Percentiles rank a stretch among this genome's conserved stretches.
Conservation (phyloP, 1,284 basidiomycete species). For the Apiotrichum porosum region DNA sequence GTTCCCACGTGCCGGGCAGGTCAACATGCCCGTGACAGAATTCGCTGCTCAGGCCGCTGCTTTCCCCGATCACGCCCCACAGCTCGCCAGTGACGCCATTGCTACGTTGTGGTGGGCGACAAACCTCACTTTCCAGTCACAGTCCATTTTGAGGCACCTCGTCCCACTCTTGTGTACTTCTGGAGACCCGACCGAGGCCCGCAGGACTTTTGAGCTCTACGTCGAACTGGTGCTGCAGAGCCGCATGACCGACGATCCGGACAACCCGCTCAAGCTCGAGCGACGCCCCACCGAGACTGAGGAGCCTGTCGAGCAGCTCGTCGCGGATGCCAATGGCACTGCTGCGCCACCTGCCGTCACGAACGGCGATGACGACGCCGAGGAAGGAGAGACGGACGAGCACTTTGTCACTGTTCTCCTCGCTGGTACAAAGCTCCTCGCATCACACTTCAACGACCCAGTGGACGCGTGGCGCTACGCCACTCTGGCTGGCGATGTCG, state of each 20-base stretch:
- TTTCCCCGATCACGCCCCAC: constrained; percentile 62
- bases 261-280: constrained; percentile 46
- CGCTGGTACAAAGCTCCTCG: constrained; percentile 69
- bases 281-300: constrained; percentile 22
- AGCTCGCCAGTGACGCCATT: constrained; percentile 19
- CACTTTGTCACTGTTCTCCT: constrained; percentile 72
- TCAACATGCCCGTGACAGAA: constrained; percentile 73
- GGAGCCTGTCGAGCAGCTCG: constrained; percentile 23
- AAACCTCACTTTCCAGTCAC: constrained; percentile 83
- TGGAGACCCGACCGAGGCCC: constrained; percentile 64
- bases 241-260: constrained; percentile 56
- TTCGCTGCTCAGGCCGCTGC: constrained; percentile 77
- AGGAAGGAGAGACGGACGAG: constrained; percentile 53
- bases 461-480: constrained; percentile 47
- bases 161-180: constrained; percentile 63
- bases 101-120: constrained; percentile 88
- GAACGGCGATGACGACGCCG: constrained; percentile 17
- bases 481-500: constrained; percentile 40
- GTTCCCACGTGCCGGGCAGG: constrained; percentile 79
- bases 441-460: constrained; percentile 46
- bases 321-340: constrained; percentile 1
- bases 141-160: constrained; percentile 75
- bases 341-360: too few relatives aligned
- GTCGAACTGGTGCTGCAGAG: constrained; percentile 77
- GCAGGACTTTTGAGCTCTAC: constrained; percentile 72